Percentiles rank a stretch among this genome's conserved stretches.
Evolutionary conservation across 495 filamentous ascomycete genomes (phyloP).

Genomic region (Wilcoxina mikolae): DNA sequence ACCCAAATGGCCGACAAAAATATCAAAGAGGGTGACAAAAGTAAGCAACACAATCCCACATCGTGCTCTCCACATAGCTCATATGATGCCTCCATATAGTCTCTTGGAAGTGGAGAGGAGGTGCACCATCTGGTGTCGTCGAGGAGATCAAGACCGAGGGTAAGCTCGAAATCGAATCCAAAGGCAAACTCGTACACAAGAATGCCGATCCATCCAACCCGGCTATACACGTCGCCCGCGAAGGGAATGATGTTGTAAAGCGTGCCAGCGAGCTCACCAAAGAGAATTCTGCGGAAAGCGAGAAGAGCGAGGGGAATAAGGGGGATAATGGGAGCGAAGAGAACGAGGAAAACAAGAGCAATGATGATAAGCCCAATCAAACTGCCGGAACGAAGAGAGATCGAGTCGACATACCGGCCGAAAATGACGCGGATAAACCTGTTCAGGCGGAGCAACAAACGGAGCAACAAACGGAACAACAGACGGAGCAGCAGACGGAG

Average conservation of each 20-base stretch:
- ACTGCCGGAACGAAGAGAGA: not conserved
- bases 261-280: constrained; percentile 38
- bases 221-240: constrained; percentile 40
- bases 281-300: constrained; percentile 9
- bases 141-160: constrained; percentile 44
- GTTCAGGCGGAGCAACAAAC: too few species aligned
- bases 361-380: not conserved
- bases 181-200: constrained; percentile 50
- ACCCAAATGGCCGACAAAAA: not conserved
- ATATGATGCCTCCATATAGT: constrained; percentile 32
- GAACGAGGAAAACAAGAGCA: not conserved
- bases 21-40: constrained; percentile 35
- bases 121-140: constrained; percentile 40
- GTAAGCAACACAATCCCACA: constrained; percentile 24
- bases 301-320: constrained; percentile 30
- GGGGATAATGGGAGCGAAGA: constrained; percentile 14
- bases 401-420: not conserved
- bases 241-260: constrained; percentile 53
- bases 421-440: constrained; percentile 7
- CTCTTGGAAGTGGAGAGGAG: constrained; percentile 43
- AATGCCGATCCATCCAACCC: constrained; percentile 43
- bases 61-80: not conserved
- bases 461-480: constrained; percentile 14
- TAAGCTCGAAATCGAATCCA: constrained; percentile 42
- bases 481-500: constrained; percentile 6